phyloP scores from a whole-genome alignment of 768 basidiomycete species.

The Phlebiopsis flavidoalba region DNA sequence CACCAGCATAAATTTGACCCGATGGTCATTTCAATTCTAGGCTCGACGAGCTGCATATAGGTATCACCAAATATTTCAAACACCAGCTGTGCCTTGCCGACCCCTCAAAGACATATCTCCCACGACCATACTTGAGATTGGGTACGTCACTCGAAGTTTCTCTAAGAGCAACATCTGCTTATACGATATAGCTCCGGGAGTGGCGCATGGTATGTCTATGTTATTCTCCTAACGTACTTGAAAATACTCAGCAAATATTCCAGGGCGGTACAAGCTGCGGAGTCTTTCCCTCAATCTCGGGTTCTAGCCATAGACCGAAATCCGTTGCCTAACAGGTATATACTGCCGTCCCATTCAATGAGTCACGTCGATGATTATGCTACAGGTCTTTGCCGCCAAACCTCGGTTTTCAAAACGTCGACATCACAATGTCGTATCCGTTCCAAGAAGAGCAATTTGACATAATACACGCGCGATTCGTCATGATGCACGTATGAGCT shows the following conservation, averaged over 20 bases:
- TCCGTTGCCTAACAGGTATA: not conserved
- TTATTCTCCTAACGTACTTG: no score
- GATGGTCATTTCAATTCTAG: not conserved
- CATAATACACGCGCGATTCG: constrained; percentile 21
- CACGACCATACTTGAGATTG: not conserved
- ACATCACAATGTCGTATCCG: constrained; percentile 19
- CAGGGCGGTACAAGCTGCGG: not conserved
- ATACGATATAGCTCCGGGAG: not conserved
- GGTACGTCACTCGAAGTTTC: not conserved
- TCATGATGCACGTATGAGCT: constrained; percentile 19
- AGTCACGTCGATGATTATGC: no score
- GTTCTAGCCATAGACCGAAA: not conserved
- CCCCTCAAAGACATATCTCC: not conserved
- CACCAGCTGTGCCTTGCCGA: not conserved
- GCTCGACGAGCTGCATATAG: not conserved
- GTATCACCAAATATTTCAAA: not conserved
- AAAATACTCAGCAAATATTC: not conserved
- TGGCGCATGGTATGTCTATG: not conserved
- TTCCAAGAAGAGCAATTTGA: constrained; percentile 20
- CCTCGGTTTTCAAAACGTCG: constrained; percentile 13
- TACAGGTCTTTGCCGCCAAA: constrained; percentile 17
- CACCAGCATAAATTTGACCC: no score
- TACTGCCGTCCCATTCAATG: not conserved
- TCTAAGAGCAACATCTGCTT: not conserved
- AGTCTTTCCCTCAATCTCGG: not conserved